Evolutionary conservation across 371 early-diverging fungal species (phyloP), one percentile per base, ranked within the genome.

Genomic region (Conidiobolus incongruus): DNA sequence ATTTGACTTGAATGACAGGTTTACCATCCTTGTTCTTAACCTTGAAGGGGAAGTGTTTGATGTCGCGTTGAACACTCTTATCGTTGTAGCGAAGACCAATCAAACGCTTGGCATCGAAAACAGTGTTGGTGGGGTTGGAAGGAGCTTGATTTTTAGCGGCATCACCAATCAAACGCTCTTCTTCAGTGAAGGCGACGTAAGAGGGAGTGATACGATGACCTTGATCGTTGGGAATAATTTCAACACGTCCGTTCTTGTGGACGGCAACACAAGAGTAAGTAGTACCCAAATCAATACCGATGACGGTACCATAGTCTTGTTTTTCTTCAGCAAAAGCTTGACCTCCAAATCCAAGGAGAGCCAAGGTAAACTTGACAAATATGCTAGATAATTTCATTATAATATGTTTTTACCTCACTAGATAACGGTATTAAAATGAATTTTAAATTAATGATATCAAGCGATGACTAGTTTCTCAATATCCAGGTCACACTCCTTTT

Each of bases 211-310:
- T 86, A 58, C 81, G 72, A 54, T 75, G 62, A 49, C 84, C 84
- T 52, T 72, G 72, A 40, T 76, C 72, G 58, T 82, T 81, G 49
- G 73, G 70, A 50, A 86, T 73, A 54, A 87, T 83, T 81, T 90
- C 93, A 47, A 88, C 90, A 53, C 82, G 84, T 61, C 90, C 95
- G 66, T 90, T 87, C 64, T 83, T 83, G 76, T 84, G 90, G 45
- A 90, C 90, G 62, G 85, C 95, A 55, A 97, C 92, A 68, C 98
- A 98, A 50, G 92, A 91, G 82, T 97, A 96, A 60, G 99, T 98
- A 60, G 99, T 98, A 63, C 99, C 99, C 63, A 99, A 75, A 77
- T 98, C 95, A 64, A 83, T 83, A 70, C 84, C 84, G 62, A 83
- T 68, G 53, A 61, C 47, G 45, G 52, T 43, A 2, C 42, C 42